Base-by-base conservation (phyloP, 805 yeast genomes). In the Saccharomycopsis amapae region DNA sequence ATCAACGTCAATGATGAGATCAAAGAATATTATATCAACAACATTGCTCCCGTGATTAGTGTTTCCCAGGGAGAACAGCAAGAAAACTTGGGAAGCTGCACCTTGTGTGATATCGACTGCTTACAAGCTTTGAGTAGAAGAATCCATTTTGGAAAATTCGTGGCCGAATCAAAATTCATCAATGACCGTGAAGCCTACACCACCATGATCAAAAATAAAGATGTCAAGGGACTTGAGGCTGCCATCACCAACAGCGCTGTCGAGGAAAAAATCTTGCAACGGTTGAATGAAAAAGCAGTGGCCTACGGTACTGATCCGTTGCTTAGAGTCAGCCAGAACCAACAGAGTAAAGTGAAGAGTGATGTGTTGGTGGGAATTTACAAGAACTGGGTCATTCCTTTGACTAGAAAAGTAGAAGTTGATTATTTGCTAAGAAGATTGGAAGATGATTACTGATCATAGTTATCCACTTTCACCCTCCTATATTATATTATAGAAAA, bases 121-220 rank as follows among this genome's bases (percentile, higher is more conserved):
- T 71, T 93, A 54, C 96, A 93, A 63, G 81, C 95, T 4, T 66
- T 93, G 38, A 84, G 95, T 6, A 73, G 98, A 57, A 75, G 98
- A 60, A 86, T 93, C 55, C 98, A 93, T 65, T 93, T 90, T 65
- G 98, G 98, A 41, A 85, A 85, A 64, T 93, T 90, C 69, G 98
- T 93, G 7, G 98, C 98, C 4, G 98, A 93, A 62, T 84, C 96
- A 38, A 93, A 93, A 64, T 93, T 78, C 63, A 79, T 72, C 56
- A 66, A 70, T 23, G 93, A 89, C 50, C 72, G 68, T 30, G 85
- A 75, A 41, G 62, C 62, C 42, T 87, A 80, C 67, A 76, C 76
- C 1, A 65, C 72, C 54, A 65, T 88, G 55, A 93, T 93, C 55
- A 60, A 67, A 51, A 75, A 71, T 0, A 72, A 68, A 46, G 95